Evolutionary conservation across 208 protist genomes (phyloP).

Genomic region (Naegleria gruberi): DNA sequence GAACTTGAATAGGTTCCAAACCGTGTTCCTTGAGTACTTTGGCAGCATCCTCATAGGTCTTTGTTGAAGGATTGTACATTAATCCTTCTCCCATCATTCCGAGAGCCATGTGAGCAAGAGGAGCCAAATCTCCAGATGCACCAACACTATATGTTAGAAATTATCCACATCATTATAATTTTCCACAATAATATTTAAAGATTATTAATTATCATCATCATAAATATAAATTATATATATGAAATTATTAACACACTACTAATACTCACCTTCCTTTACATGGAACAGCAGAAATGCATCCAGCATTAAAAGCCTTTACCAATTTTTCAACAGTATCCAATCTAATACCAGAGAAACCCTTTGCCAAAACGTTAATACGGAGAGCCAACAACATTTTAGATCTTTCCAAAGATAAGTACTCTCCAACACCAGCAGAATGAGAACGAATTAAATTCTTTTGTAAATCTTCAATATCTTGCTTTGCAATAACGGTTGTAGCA

Average conservation of each 20-base stretch:
- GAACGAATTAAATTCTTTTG: slow-evolving; percentile 67
- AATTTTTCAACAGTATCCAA: slow-evolving; percentile 41
- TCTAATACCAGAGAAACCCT: slow-evolving; percentile 55
- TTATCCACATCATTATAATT: no score
- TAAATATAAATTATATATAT: slow-evolving; percentile 20
- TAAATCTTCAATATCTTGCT: slow-evolving; percentile 49
- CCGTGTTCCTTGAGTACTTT: slow-evolving; percentile 44
- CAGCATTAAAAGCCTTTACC: slow-evolving; percentile 48
- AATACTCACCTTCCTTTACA: slow-evolving; percentile 48
- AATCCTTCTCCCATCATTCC: slow-evolving; percentile 49
- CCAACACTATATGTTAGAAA: no score
- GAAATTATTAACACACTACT: no score
- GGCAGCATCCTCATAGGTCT: slow-evolving; percentile 30
- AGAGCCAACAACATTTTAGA: slow-evolving; percentile 53
- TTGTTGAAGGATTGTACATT: slow-evolving; percentile 46
- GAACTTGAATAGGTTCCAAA: slow-evolving; percentile 51
- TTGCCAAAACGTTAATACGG: slow-evolving; percentile 58
- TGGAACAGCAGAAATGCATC: slow-evolving; percentile 52
- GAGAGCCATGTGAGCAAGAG: slow-evolving; percentile 69
- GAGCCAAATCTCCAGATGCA: slow-evolving; percentile 73
- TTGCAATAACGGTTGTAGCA: slow-evolving; percentile 51
- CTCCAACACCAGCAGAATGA: slow-evolving; percentile 58
- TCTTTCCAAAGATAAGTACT: slow-evolving; percentile 46
- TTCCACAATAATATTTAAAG: no score
- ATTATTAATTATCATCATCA: no score